Evolutionary conservation across 148 eudicot species (phyloP).

Genomic region (Spergularia bocconei): DNA sequence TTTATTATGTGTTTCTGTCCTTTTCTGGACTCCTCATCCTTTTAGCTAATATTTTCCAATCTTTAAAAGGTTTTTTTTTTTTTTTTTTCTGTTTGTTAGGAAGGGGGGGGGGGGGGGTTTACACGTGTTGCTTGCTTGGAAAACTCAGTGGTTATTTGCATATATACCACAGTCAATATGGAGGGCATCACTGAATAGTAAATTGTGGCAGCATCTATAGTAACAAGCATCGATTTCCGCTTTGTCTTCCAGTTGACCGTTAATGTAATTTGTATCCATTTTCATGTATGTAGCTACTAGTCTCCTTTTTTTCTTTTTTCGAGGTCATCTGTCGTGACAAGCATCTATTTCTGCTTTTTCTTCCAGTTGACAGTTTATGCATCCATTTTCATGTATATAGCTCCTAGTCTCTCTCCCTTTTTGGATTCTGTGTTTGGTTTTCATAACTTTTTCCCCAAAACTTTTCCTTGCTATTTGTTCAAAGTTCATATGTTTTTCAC

Average conservation of each 20-base stretch:
- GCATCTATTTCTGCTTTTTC: neutral
- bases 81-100: too few species aligned
- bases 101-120: too few species aligned
- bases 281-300: neutral
- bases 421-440: too few species aligned
- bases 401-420: too few species aligned
- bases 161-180: neutral
- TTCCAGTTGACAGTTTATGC: neutral
- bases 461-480: too few species aligned
- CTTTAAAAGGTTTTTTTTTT: too few species aligned
- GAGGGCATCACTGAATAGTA: neutral
- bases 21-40: neutral
- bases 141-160: too few species aligned
- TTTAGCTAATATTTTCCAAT: neutral
- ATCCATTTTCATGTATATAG: too few species aligned
- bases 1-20: neutral
- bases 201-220: neutral
- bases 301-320: too few species aligned
- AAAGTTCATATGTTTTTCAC: too few species aligned
- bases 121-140: too few species aligned
- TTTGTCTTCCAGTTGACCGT: neutral
- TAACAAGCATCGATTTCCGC: neutral
- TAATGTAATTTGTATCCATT: neutral
- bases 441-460: too few species aligned
- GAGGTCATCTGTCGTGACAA: neutral